Conservation (phyloP, 2,329 filamentous ascomycete genomes). For the Stachybotrys chlorohalonatus region DNA sequence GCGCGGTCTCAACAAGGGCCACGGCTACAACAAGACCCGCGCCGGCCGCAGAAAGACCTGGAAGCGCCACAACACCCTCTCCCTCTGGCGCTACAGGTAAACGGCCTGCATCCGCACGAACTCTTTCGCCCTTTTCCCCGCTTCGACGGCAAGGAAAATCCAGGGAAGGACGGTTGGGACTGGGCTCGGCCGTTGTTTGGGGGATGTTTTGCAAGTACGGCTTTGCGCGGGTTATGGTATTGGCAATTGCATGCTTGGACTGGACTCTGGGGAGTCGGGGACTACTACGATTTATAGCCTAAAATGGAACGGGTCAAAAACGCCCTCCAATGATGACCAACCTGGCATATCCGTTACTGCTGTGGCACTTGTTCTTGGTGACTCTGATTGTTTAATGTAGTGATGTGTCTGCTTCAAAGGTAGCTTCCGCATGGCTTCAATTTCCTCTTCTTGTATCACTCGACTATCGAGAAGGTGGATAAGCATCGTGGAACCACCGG, state of each 20-base stretch:
- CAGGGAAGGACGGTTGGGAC: not conserved
- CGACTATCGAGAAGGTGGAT: too few relatives aligned
- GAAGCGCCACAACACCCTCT: slow-evolving; percentile 99
- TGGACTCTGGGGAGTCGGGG: slow-evolving; percentile 21
- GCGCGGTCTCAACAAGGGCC: slow-evolving; percentile 98
- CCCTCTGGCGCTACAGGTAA: slow-evolving; percentile 96
- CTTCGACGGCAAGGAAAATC: not conserved
- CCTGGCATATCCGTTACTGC: not conserved
- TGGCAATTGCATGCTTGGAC: slow-evolving; percentile 20
- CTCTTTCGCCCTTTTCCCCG: slow-evolving; percentile 3
- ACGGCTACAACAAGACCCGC: slow-evolving; percentile 97
- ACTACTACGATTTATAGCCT: slow-evolving; percentile 19
- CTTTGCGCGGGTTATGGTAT: slow-evolving; percentile 17
- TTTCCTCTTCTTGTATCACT: too few relatives aligned
- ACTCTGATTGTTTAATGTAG: too few relatives aligned
- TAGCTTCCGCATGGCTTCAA: too few relatives aligned
- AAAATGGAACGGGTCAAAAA: slow-evolving; percentile 20
- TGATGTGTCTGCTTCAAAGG: too few relatives aligned
- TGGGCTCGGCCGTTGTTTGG: slow-evolving; percentile 7
- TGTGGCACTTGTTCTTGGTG: too few relatives aligned
- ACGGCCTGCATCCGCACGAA: slow-evolving; percentile 3
- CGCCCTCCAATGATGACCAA: slow-evolving; percentile 7
- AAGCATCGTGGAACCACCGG: too few relatives aligned
- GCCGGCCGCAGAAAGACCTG: slow-evolving; percentile 99
- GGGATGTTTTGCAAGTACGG: slow-evolving; percentile 8